phyloP scores from a whole-genome alignment of 2,329 filamentous ascomycete species.

The Aspergillus sclerotialis region DNA sequence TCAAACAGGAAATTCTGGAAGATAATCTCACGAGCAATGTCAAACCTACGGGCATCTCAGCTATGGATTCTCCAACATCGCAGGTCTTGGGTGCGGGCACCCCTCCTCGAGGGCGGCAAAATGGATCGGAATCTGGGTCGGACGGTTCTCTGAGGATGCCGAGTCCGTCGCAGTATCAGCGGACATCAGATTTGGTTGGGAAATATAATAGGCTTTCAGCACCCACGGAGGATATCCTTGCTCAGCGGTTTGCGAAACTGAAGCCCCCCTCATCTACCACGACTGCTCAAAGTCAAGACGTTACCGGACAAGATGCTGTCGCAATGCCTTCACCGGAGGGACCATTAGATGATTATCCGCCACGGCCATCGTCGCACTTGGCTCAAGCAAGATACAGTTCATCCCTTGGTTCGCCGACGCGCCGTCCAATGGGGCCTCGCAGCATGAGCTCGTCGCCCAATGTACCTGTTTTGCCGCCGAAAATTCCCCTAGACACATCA shows the following conservation, averaged over 20 bases:
- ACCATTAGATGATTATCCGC: conserved; percentile 13
- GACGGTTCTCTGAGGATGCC: conserved; percentile 29
- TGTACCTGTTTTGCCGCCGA: conserved; percentile 35
- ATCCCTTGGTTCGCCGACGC: conserved; percentile 14
- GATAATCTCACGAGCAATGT: conserved; percentile 26
- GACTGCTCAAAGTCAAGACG: conserved; percentile 6
- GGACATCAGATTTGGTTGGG: conserved; percentile 13
- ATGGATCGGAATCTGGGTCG: conserved; percentile 11
- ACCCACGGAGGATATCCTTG: conserved; percentile 29
- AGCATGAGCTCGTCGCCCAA: conserved; percentile 32
- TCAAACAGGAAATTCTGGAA: conserved; percentile 35
- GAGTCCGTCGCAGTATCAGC: conserved; percentile 33
- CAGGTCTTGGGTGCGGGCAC: conserved; percentile 8
- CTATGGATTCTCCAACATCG: conserved; percentile 6
- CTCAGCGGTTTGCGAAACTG: conserved; percentile 36
- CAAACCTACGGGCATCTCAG: conserved; percentile 15
- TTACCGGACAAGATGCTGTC: conserved; percentile 8
- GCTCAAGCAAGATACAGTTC: conserved; percentile 12
- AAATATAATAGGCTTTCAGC: conserved; percentile 19
- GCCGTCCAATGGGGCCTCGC: conserved; percentile 36
- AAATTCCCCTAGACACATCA: conserved; percentile 34
- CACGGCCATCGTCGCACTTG: conserved; percentile 16
- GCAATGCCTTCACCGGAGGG: conserved; percentile 8
- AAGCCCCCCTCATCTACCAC: conserved; percentile 19
- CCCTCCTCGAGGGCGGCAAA: conserved; percentile 17